Evolutionary conservation across 495 filamentous ascomycete species (phyloP).

Genomic region (Hyaloscypha hepaticicola): DNA sequence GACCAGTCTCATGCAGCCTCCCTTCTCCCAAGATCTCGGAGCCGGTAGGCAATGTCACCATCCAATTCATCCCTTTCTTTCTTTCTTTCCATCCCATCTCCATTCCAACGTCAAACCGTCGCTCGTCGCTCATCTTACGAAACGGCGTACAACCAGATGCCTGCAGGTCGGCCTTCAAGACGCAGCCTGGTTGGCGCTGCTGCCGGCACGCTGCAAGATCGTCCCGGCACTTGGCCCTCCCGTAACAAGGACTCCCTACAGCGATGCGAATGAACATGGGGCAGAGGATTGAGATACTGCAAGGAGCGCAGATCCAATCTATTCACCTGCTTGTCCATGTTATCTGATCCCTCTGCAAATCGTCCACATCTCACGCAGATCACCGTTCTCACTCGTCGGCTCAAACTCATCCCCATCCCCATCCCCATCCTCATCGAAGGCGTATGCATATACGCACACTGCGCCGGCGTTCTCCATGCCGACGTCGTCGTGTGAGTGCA

Average conservation of each 20-base stretch:
- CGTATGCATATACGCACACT: background rate
- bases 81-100: no score
- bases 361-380: background rate
- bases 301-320: background rate
- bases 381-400: no score
- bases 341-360: background rate
- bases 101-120: background rate
- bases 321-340: background rate
- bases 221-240: slow-evolving; percentile 7
- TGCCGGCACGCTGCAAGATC: slow-evolving; percentile 10
- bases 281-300: background rate
- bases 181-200: background rate
- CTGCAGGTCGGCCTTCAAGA: background rate
- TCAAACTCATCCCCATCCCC: background rate
- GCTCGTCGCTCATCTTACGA: background rate
- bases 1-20: slow-evolving; percentile 11
- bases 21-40: slow-evolving; percentile 17
- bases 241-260: background rate
- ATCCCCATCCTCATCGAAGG: background rate
- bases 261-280: background rate
- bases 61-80: no score
- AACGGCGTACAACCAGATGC: background rate
- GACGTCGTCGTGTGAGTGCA: background rate
- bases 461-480: background rate
- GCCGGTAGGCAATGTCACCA: slow-evolving; percentile 9